These are phyloP conservation scores for Planoprotostelium fungivorum DNA, from an alignment of 78 protist species.

Conservation along the genomic window DNA sequence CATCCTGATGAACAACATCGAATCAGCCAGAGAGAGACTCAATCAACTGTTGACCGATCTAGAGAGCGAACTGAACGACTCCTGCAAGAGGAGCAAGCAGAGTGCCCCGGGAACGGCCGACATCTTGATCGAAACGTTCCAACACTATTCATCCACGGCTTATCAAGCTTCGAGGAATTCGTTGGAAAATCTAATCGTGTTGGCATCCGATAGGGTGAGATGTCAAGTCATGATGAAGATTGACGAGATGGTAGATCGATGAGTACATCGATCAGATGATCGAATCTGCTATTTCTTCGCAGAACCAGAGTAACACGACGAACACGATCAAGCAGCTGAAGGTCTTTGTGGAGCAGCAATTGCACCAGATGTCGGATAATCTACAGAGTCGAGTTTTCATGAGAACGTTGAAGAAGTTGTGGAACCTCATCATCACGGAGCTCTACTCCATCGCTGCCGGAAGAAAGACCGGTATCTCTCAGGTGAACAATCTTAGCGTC, in stretches of 20 bases:
- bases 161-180: not conserved
- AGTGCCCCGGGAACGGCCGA: not conserved
- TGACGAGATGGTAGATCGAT: not conserved
- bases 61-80: not conserved
- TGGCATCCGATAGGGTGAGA: not conserved
- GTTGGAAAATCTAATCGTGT: not conserved
- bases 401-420: not conserved
- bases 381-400: not conserved
- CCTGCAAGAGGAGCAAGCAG: not conserved
- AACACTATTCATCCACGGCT: not conserved
- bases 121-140: not conserved
- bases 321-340: not conserved
- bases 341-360: not conserved
- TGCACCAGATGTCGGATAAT: not conserved
- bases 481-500: not conserved
- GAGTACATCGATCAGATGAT: too few species aligned
- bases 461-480: not conserved
- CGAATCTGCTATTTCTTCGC: too few species aligned
- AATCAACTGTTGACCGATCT: not conserved
- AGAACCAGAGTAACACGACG: not conserved
- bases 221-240: too few species aligned
- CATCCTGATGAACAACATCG: not conserved
- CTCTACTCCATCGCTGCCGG: not conserved
- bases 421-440: not conserved
- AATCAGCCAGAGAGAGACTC: not conserved